Conservation (phyloP, 1,284 basidiomycete genomes). For the Phlebopus sp. region DNA sequence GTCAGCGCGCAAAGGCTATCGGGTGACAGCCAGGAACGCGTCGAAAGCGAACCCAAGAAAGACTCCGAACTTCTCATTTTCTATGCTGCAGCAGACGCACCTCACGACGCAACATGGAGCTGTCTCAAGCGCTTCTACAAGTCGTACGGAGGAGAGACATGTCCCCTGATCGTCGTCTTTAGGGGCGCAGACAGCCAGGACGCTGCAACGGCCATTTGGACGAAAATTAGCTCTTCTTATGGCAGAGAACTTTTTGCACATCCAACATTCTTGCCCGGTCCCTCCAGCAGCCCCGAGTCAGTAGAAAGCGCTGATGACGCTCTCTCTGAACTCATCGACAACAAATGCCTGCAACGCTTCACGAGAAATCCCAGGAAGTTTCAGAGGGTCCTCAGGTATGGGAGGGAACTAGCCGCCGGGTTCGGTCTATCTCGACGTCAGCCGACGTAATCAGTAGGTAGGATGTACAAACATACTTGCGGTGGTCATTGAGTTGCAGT, state of each 20-base stretch:
- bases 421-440: too few species aligned
- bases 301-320: conserved; percentile 19
- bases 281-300: conserved; percentile 9
- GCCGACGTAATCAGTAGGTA: too few species aligned
- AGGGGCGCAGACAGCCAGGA: conserved; percentile 17
- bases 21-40: neutral
- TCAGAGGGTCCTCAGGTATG: conserved; percentile 20
- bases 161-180: conserved; percentile 24
- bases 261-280: conserved; percentile 24
- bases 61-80: conserved; percentile 26
- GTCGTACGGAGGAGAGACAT: conserved; percentile 20
- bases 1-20: conserved; percentile 9
- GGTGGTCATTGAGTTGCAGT: too few species aligned
- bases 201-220: conserved; percentile 18
- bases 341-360: conserved; percentile 22
- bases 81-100: conserved; percentile 13
- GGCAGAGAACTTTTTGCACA: conserved; percentile 14
- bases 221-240: conserved; percentile 11
- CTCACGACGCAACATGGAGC: conserved; percentile 14
- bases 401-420: neutral
- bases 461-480: too few species aligned
- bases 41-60: conserved; percentile 1
- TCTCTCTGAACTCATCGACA: conserved; percentile 19
- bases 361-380: conserved; percentile 21
- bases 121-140: conserved; percentile 18